These are phyloP conservation scores for Fagopyrum homotropicum DNA, from an alignment of 148 eudicot species.

Conservation along the genomic window DNA sequence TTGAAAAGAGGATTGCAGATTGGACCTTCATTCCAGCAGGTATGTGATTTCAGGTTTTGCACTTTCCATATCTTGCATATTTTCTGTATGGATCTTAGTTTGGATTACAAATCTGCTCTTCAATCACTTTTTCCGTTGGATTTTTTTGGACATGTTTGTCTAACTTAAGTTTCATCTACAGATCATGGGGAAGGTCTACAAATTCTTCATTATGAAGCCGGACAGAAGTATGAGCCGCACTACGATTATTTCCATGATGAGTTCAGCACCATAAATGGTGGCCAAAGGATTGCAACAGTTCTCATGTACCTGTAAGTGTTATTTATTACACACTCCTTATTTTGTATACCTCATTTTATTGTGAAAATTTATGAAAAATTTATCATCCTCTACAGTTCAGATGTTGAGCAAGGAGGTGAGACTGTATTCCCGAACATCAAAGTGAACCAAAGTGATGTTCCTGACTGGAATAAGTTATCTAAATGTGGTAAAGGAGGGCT, in stretches of 20 bases:
- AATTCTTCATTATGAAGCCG: conserved; percentile 85
- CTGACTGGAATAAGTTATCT: conserved; percentile 86
- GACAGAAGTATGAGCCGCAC: conserved; percentile 89
- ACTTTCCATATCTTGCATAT: neutral
- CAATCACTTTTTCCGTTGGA: neutral
- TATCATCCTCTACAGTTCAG: conserved; percentile 47
- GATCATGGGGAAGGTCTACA: conserved; percentile 98
- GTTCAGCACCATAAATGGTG: conserved; percentile 69
- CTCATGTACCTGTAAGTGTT: conserved; percentile 88
- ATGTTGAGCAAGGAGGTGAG: conserved; percentile 97
- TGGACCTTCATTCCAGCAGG: conserved; percentile 85
- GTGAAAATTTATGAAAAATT: neutral
- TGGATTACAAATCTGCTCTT: neutral
- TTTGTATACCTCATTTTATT: neutral
- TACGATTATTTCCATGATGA: conserved; percentile 78
- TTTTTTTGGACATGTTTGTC: too few relatives aligned
- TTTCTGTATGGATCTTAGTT: neutral
- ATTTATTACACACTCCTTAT: neutral
- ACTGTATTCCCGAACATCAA: conserved; percentile 81
- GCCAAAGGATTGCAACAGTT: conserved; percentile 93
- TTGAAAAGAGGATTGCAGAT: conserved; percentile 91
- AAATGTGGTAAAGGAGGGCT: conserved; percentile 84
- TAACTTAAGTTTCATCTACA: conserved; percentile 16
- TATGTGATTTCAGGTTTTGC: conserved; percentile 24
- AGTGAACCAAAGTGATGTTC: conserved; percentile 62